A percentile compares a stretch with the other conserved stretches of the same genome.
Evolutionary conservation across 371 early-diverging fungal species (phyloP).

Genomic region (Apophysomyces ossiformis): DNA sequence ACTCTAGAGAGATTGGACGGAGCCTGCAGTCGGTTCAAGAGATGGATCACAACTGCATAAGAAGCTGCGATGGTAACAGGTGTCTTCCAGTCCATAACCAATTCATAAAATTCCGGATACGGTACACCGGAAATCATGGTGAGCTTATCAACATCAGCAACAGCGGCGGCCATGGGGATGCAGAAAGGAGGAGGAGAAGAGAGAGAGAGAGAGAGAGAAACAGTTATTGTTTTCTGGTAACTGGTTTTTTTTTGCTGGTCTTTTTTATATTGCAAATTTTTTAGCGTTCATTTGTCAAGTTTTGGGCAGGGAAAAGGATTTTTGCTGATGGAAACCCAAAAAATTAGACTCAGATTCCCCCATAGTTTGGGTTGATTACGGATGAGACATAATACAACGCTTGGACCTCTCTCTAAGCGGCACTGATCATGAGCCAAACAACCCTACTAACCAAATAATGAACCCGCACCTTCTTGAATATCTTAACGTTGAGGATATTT

Average conservation of each 20-base stretch:
- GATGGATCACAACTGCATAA: slow-evolving; percentile 37
- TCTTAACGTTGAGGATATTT: no score
- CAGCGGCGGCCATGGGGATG: slow-evolving; percentile 7
- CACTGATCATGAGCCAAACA: slow-evolving; percentile 53
- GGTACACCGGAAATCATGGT: slow-evolving; percentile 56
- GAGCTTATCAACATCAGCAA: slow-evolving; percentile 36
- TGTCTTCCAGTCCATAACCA: slow-evolving; percentile 79
- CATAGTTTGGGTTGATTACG: slow-evolving; percentile 24
- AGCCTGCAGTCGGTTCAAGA: slow-evolving; percentile 63
- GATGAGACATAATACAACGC: slow-evolving; percentile 50
- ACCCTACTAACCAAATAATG: slow-evolving; percentile 30
- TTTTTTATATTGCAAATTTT: slow-evolving; percentile 5
- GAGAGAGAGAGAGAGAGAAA: neutral
- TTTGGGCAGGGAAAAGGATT: neutral
- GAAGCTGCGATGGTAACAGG: slow-evolving; percentile 65
- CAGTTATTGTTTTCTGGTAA: neutral
- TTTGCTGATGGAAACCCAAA: neutral
- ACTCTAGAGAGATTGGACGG: slow-evolving; percentile 55
- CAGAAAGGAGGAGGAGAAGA: slow-evolving; percentile 4
- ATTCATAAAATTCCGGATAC: slow-evolving; percentile 66
- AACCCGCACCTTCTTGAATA: no score
- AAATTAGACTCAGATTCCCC: slow-evolving; percentile 29
- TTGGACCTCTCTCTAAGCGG: slow-evolving; percentile 62
- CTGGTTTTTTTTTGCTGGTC: neutral
- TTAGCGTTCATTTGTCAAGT: neutral